Base-by-base conservation (phyloP, 1,284 basidiomycete genomes). In the Exsudoporus floridanus region DNA sequence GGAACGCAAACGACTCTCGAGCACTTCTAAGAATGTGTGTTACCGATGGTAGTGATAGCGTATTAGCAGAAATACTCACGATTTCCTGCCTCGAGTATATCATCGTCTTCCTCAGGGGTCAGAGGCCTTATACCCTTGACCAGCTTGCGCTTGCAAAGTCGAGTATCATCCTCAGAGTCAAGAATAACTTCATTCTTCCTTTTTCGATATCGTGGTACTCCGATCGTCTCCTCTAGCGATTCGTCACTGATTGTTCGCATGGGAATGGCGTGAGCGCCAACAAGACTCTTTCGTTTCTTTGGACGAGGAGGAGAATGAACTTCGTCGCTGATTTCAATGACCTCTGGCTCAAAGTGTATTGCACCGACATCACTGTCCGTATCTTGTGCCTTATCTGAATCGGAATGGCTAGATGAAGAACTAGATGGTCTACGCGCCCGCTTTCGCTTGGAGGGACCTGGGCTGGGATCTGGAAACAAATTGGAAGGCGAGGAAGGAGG, bases 1-100 rank as follows among this genome's bases (percentile, higher is more conserved):
- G 30, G 72, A 70, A 33, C 90, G 81, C 23, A 91, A 68, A 35
- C 90, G 82, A 7, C 70, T 73, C 31, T 83, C 74, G 42, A 91
- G 70, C 25, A 92, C 85, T 51, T 74, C 85, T 91, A 57, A 14
- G 28, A 33, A 49, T 44, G 14, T 12, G 28, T 39, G 31, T 54
- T 18, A 52, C 34, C 41, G 30, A 44, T 25, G 39, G 16, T 27
- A n/a, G 43, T 25, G 49, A 23, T 39, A 4, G 16, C n/a, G 5
- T 45, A 23, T 19, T 40, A 31, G 30, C 5, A 16, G 33, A 28
- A 35, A 42, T 50, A 57, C 75, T 59, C 59, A 82, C 82, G 74
- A 56, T 83, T 71, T 74, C 80, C 71, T 53, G 84, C 84, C 31
- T 81, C 77, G 18, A 79, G 63, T 23, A 84, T 65, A 56, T 82